Evolutionary conservation across 768 basidiomycete species (phyloP).

Genomic region (Russula emetica): DNA sequence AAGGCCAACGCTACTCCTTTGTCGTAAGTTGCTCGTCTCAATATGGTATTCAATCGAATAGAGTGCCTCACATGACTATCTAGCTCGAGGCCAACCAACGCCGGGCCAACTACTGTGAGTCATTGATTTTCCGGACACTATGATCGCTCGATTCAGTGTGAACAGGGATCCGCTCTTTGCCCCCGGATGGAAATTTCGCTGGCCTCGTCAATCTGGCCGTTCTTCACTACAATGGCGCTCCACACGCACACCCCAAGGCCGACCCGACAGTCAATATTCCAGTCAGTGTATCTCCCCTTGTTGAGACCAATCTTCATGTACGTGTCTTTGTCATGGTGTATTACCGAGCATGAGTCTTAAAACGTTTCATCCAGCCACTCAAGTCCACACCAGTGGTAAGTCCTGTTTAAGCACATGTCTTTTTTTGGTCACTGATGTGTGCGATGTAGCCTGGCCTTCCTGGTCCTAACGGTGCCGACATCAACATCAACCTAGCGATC

Average conservation of each 20-base stretch:
- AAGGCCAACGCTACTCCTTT: slow-evolving; percentile 29
- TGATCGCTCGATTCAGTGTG: neutral
- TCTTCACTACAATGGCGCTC: slow-evolving; percentile 29
- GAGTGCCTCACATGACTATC: neutral
- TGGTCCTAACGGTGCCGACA: slow-evolving; percentile 26
- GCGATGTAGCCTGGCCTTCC: slow-evolving; percentile 20
- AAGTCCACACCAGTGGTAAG: slow-evolving; percentile 11
- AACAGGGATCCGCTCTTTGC: slow-evolving; percentile 20
- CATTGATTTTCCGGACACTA: neutral
- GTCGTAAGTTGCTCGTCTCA: slow-evolving; percentile 12
- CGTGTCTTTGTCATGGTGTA: neutral
- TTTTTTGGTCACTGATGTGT: neutral
- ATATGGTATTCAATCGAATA: neutral
- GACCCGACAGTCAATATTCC: slow-evolving; percentile 14
- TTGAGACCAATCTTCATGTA: slow-evolving; percentile 21
- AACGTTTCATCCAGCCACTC: slow-evolving; percentile 11
- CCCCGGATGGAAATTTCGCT: neutral
- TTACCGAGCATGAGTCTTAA: neutral
- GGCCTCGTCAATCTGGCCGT: slow-evolving; percentile 26
- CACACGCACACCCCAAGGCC: slow-evolving; percentile 19
- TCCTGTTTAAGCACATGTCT: neutral
- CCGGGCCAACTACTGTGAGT: slow-evolving; percentile 18
- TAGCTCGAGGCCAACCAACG: slow-evolving; percentile 19
- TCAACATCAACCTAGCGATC: slow-evolving; percentile 28
- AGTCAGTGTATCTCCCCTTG: slow-evolving; percentile 9